phyloP scores from a whole-genome alignment of 495 filamentous ascomycete genomes.

The Aspergillus ellipticus region DNA sequence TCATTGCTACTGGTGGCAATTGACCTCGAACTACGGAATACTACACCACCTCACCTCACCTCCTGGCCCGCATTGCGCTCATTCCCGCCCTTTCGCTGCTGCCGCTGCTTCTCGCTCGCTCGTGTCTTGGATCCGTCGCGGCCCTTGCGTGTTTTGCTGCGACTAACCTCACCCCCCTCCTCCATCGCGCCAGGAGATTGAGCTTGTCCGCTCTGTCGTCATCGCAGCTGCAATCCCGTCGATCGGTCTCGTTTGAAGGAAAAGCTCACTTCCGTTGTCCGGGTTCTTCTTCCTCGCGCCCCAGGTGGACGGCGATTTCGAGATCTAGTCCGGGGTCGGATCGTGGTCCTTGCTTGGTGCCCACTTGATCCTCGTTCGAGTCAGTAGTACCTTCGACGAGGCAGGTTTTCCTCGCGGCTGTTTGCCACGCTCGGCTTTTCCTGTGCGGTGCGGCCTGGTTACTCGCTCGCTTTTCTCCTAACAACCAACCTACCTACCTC shows the following conservation, averaged over 20 bases:
- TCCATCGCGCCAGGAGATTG: neutral
- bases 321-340: neutral
- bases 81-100: constrained; percentile 18
- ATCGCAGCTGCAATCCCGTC: constrained; percentile 6
- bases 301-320: neutral
- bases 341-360: constrained; percentile 33
- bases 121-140: constrained; percentile 17
- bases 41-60: neutral
- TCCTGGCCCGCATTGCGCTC: constrained; percentile 8
- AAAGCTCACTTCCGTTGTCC: constrained; percentile 11
- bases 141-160: constrained; percentile 34
- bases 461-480: constrained; percentile 8
- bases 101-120: neutral
- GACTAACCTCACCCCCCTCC: constrained; percentile 7
- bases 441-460: constrained; percentile 9
- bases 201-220: constrained; percentile 9
- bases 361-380: constrained; percentile 5
- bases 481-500: constrained; percentile 4
- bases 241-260: constrained; percentile 6
- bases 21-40: constrained; percentile 12
- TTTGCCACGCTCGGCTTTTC: constrained; percentile 8
- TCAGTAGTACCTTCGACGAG: constrained; percentile 5
- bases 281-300: neutral
- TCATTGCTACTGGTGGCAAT: constrained; percentile 32
- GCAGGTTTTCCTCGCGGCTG: neutral